A percentile compares a stretch with the other conserved stretches of the same genome.
These are phyloP conservation scores for Neofusicoccum kwambonambiense DNA, from an alignment of 2,329 filamentous ascomycete species.

Conservation along the genomic window DNA sequence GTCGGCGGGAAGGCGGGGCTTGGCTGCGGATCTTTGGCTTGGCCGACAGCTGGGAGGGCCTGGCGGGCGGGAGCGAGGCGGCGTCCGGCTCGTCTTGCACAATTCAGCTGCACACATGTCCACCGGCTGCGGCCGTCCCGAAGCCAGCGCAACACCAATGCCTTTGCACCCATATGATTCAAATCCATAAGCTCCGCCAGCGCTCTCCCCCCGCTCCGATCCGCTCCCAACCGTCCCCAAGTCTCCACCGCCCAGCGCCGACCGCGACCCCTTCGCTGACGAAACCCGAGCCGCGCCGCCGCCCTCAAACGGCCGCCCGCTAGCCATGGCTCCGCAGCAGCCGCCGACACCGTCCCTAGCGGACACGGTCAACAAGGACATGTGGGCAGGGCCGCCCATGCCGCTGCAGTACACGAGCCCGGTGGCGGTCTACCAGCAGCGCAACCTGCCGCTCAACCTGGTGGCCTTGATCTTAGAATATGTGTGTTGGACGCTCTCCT, in stretches of 20 bases:
- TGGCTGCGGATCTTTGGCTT: background rate
- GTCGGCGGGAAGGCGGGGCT: constrained; percentile 1
- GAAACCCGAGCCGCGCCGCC: background rate
- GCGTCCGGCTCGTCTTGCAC: constrained; percentile 11
- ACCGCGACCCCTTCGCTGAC: constrained; percentile 2
- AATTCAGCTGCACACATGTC: background rate
- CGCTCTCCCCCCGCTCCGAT: background rate
- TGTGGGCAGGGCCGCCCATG: constrained; percentile 5
- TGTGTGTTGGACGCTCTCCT: constrained; percentile 37
- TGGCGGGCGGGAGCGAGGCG: background rate
- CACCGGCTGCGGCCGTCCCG: background rate
- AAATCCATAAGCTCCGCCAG: background rate
- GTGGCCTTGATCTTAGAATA: constrained; percentile 57
- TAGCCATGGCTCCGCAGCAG: constrained; percentile 5
- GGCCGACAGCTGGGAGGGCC: background rate
- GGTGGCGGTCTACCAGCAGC: constrained; percentile 24
- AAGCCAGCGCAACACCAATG: constrained; percentile 13
- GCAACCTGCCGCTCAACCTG: constrained; percentile 56
- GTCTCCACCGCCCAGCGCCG: background rate
- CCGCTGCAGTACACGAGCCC: constrained; percentile 16
- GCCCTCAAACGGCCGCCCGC: background rate
- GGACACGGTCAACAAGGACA: constrained; percentile 5
- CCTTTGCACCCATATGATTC: background rate
- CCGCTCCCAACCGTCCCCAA: background rate
- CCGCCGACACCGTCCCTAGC: constrained; percentile 4